Percentiles rank a stretch among this genome's conserved stretches.
phyloP scores from a whole-genome alignment of 768 basidiomycete species.

The Boletus barrowsii region DNA sequence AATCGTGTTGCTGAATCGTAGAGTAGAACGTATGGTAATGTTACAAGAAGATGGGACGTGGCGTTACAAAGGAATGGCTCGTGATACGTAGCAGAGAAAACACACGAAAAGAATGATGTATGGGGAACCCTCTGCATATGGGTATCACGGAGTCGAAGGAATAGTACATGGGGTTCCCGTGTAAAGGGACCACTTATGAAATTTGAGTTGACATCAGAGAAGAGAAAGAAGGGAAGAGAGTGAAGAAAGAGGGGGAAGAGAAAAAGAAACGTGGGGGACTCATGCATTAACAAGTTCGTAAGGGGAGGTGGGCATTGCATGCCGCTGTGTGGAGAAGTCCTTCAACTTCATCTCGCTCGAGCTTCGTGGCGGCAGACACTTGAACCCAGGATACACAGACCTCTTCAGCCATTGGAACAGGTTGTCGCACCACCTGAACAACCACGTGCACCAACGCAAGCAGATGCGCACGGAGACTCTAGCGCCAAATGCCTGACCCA shows the following conservation, averaged over 20 bases:
- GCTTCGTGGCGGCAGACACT: background rate
- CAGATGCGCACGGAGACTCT: slow-evolving; percentile 19
- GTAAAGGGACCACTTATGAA: background rate
- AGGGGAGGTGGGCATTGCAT: background rate
- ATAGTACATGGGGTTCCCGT: slow-evolving; percentile 1
- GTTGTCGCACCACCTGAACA: slow-evolving; percentile 12
- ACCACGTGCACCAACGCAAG: slow-evolving; percentile 25
- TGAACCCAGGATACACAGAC: background rate
- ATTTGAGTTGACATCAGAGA: background rate
- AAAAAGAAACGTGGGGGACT: background rate
- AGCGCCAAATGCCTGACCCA: slow-evolving; percentile 26
- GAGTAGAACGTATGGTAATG: slow-evolving; percentile 19
- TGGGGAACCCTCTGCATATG: slow-evolving; percentile 1
- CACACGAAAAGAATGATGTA: background rate
- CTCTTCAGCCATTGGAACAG: slow-evolving; percentile 3
- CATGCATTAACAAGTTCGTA: background rate
- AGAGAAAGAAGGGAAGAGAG: background rate
- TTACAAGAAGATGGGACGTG: background rate
- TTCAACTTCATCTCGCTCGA: slow-evolving; percentile 1
- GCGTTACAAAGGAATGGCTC: background rate
- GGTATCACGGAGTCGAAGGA: slow-evolving; percentile 4
- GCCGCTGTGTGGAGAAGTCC: slow-evolving; percentile 2
- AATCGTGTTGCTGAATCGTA: slow-evolving; percentile 11
- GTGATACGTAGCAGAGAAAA: slow-evolving; percentile 8
- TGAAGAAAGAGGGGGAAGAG: background rate